Conservation (phyloP, 2,329 filamentous ascomycete species). For the Xylariaceae sp. region DNA sequence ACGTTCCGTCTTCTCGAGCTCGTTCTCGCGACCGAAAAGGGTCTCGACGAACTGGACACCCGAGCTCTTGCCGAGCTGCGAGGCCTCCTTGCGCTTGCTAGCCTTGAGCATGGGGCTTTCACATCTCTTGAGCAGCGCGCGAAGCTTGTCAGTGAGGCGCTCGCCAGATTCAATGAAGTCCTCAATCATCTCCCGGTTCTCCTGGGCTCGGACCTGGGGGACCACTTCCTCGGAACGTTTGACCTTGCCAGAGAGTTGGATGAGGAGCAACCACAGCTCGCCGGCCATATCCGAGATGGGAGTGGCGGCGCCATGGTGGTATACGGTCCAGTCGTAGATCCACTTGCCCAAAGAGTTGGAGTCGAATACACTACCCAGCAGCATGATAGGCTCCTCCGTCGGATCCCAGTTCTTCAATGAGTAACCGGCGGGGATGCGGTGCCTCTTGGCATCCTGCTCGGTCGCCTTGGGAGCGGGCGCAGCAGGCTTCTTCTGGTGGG, state of each 20-base stretch:
- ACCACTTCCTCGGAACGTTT: constrained; percentile 82
- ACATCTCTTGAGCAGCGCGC: constrained; percentile 81
- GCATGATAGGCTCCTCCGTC: constrained; percentile 84
- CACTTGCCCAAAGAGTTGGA: constrained; percentile 97
- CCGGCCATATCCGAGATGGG: constrained; percentile 89
- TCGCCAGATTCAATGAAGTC: constrained; percentile 90
- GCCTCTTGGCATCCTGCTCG: constrained; percentile 55
- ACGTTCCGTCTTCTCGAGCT: constrained; percentile 85
- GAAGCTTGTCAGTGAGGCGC: constrained; percentile 78
- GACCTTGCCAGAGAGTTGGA: constrained; percentile 89
- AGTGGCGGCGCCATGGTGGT: constrained; percentile 74
- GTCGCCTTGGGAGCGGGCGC: constrained; percentile 40
- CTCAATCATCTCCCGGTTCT: constrained; percentile 76
- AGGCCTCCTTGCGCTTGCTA: constrained; percentile 64
- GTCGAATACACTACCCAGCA: constrained; percentile 93
- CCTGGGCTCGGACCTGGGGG: constrained; percentile 64
- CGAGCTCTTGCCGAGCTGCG: constrained; percentile 83
- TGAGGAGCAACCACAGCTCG: constrained; percentile 91
- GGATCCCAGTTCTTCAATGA: constrained; percentile 99
- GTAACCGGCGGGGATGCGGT: constrained; percentile 82
- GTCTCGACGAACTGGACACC: constrained; percentile 95
- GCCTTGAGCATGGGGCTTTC: constrained; percentile 94
- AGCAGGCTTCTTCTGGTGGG: constrained; percentile 34
- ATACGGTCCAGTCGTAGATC: constrained; percentile 99
- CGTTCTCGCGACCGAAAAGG: constrained; percentile 86